Base-by-base conservation (phyloP, 306 rosid species). In the Canavalia ensiformis region DNA sequence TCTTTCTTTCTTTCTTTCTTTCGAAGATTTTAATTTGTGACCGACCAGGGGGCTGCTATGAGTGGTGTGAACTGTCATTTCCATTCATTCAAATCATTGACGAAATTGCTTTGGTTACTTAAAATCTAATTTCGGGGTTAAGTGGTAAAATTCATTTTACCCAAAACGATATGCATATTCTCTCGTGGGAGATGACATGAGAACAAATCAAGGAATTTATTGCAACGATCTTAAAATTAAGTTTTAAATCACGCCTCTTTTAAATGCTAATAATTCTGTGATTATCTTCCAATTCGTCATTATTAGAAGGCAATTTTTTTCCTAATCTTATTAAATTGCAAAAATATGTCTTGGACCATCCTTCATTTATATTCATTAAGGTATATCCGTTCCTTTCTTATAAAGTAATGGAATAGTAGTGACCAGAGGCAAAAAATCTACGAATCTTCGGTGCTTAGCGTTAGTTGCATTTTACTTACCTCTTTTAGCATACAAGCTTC, bases 221-320 rank as follows among this genome's bases (percentile, higher is more conserved):
- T 57, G 6, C 28, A 9, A 50, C 7, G 83, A 83, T 83, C 64
- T 67, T 65, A 44, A 69, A 37, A 74, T 74, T 44, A 86, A 81
- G 10, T 49, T 30, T 60, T 71, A 63, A 13, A 83, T 57, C 86
- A 74, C 55, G 67, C 72, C 51, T 37, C 37, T 47, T 68, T 71
- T 59, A 60, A 84, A 81, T 58, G 58, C 45, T 54, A 39, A 73
- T 80, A 42, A 73, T 77, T 50, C 3, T 56, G 3, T 46, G n/a
- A 74, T 78, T 37, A 77, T 55, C 7, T 33, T 57, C 52, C 56
- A 83, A 81, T 81, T 39, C n/a, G 11, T 35, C 28, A 77, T 68
- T 55, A 67, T 65, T 66, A 52, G 44, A 46, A 72, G 18, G 12
- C 3, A 54, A 12, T 33, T 0, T 51, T 18, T 42, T 76, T 12